Percentiles rank a stretch among this genome's conserved stretches.
Evolutionary conservation across 2,329 filamentous ascomycete species (phyloP).

Genomic region (Colletotrichum caudatum): DNA sequence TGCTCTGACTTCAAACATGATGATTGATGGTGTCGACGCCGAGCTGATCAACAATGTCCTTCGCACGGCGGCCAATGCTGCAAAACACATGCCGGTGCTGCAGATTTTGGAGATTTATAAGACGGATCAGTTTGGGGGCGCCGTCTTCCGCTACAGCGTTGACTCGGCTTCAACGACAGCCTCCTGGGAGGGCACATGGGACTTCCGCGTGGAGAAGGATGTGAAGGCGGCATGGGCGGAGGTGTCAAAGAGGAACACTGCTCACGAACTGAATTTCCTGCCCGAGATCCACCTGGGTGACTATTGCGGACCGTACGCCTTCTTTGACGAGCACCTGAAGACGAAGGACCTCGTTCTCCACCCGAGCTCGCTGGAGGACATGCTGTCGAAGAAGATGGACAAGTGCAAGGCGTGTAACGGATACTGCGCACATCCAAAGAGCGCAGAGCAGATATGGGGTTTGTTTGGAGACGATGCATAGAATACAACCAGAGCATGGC

Average conservation of each 20-base stretch:
- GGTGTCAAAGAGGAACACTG: slow-evolving; percentile 26
- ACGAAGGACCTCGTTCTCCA: slow-evolving; percentile 45
- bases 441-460: slow-evolving; percentile 19
- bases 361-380: slow-evolving; percentile 31
- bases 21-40: slow-evolving; percentile 40
- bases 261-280: slow-evolving; percentile 27
- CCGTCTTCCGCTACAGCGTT: slow-evolving; percentile 46
- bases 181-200: slow-evolving; percentile 38
- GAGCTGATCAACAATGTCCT: slow-evolving; percentile 45
- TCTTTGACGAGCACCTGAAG: slow-evolving; percentile 39
- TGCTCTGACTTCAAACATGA: slow-evolving; percentile 45
- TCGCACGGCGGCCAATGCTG: slow-evolving; percentile 42
- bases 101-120: slow-evolving; percentile 47
- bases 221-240: slow-evolving; percentile 27
- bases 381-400: slow-evolving; percentile 39
- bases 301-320: slow-evolving; percentile 40
- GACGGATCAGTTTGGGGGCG: slow-evolving; percentile 44
- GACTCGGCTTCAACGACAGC: slow-evolving; percentile 26
- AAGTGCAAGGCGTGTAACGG: slow-evolving; percentile 39
- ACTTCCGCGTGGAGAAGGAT: slow-evolving; percentile 21
- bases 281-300: slow-evolving; percentile 34
- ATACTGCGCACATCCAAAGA: slow-evolving; percentile 37
- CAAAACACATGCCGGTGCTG: slow-evolving; percentile 46
- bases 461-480: slow-evolving; percentile 18
- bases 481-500: background rate